phyloP scores from a whole-genome alignment of 495 filamentous ascomycete genomes.

The Hypoxylon fragiforme region DNA sequence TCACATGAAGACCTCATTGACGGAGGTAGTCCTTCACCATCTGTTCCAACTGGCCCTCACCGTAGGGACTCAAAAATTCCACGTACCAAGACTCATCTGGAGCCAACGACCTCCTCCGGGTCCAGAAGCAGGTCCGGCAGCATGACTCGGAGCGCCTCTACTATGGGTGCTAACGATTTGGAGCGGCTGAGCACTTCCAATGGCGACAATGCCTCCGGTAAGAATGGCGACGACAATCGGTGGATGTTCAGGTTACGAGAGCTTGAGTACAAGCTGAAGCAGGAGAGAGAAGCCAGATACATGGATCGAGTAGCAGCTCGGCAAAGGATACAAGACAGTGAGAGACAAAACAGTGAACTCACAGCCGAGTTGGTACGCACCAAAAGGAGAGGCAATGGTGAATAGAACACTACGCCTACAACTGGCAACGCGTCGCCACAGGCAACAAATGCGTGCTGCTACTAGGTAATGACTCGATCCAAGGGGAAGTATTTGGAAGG shows the following conservation, averaged over 20 bases:
- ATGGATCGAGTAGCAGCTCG: constrained; percentile 81
- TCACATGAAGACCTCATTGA: constrained; percentile 34
- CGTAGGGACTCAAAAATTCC: constrained; percentile 40
- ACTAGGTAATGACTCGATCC: background rate
- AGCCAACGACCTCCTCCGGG: constrained; percentile 9
- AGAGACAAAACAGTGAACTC: constrained; percentile 74
- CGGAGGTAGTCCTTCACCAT: constrained; percentile 52
- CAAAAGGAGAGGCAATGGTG: constrained; percentile 29
- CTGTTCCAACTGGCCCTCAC: constrained; percentile 53
- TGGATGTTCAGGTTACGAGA: constrained; percentile 87
- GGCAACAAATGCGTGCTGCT: no score
- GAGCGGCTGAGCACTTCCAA: constrained; percentile 32
- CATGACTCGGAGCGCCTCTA: constrained; percentile 37
- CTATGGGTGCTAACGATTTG: constrained; percentile 25
- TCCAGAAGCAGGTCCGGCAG: constrained; percentile 38
- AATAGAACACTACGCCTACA: constrained; percentile 11
- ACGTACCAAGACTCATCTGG: constrained; percentile 39
- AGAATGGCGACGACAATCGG: constrained; percentile 61
- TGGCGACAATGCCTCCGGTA: constrained; percentile 25
- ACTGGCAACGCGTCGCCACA: background rate
- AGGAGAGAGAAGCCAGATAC: constrained; percentile 83
- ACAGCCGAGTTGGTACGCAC: constrained; percentile 35
- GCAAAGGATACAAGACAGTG: constrained; percentile 81
- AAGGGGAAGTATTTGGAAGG: background rate
- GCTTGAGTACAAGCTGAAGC: constrained; percentile 84